Conservation (phyloP, 768 basidiomycete species). For the Russula virescens region DNA sequence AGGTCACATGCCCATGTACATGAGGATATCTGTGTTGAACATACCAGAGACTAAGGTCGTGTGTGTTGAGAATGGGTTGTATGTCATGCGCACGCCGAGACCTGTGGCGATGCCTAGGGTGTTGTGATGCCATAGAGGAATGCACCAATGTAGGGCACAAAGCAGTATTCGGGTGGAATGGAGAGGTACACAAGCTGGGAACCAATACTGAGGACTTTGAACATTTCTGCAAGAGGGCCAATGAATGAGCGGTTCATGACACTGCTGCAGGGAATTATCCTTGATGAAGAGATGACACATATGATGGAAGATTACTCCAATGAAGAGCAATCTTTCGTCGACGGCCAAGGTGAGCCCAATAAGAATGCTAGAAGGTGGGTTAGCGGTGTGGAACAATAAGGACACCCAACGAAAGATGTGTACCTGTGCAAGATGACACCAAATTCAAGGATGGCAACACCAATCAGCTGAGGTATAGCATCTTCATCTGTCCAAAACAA, state of each 20-base stretch:
- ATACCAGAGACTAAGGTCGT: slow-evolving; percentile 81
- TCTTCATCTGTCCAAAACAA: slow-evolving; percentile 32
- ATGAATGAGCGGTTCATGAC: not conserved
- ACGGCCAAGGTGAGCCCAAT: slow-evolving; percentile 93
- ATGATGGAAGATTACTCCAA: slow-evolving; percentile 92
- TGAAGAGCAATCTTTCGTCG: slow-evolving; percentile 74
- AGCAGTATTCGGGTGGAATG: slow-evolving; percentile 50
- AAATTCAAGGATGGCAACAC: slow-evolving; percentile 89
- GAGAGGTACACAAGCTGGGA: slow-evolving; percentile 77
- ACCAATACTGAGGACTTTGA: slow-evolving; percentile 92
- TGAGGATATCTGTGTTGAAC: slow-evolving; percentile 83
- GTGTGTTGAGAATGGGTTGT: slow-evolving; percentile 73
- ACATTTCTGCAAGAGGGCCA: slow-evolving; percentile 57
- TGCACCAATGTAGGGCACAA: slow-evolving; percentile 55
- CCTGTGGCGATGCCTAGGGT: slow-evolving; percentile 87
- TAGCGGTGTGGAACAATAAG: not conserved
- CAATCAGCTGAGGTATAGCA: slow-evolving; percentile 66
- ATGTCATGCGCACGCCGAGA: slow-evolving; percentile 65
- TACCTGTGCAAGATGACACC: slow-evolving; percentile 85
- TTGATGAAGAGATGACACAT: slow-evolving; percentile 31
- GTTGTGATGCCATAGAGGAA: slow-evolving; percentile 71
- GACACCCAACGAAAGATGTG: not conserved
- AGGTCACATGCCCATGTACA: slow-evolving; percentile 86
- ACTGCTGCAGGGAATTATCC: not conserved
- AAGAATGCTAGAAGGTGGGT: slow-evolving; percentile 46